phyloP scores from a whole-genome alignment of 331 rosid genomes.

The Stylosanthes scabra region DNA sequence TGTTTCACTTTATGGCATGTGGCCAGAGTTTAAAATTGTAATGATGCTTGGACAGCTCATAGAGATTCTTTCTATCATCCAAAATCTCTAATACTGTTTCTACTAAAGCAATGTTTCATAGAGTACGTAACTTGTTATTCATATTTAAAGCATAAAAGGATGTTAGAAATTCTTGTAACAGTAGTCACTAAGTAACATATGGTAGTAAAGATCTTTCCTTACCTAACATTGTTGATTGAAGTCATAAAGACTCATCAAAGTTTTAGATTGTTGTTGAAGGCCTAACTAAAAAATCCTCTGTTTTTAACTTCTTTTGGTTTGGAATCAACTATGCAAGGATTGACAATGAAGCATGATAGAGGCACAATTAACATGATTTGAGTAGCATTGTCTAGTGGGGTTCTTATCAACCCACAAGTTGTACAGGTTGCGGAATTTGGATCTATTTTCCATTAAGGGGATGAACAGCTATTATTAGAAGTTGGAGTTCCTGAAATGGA shows the following conservation, averaged over 20 bases:
- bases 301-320: background rate
- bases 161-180: background rate
- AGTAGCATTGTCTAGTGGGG: conserved; percentile 9
- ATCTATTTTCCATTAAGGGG: background rate
- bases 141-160: background rate
- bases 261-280: background rate
- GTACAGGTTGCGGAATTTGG: conserved; percentile 10
- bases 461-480: background rate
- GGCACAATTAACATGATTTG: background rate
- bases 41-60: background rate
- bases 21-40: background rate
- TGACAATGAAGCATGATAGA: background rate
- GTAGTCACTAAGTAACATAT: background rate
- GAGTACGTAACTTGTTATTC: conserved; percentile 4
- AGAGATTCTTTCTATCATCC: background rate
- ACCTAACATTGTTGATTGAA: background rate
- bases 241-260: conserved; percentile 1
- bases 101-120: background rate
- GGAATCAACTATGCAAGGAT: conserved; percentile 6
- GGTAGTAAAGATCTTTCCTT: conserved; percentile 3
- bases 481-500: background rate
- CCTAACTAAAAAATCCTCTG: background rate
- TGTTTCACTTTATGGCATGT: conserved; percentile 14
- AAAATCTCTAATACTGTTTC: conserved; percentile 3
- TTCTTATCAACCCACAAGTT: background rate